These are phyloP conservation scores for Gomphus sp. DNA, from an alignment of 1,284 basidiomycete species.

Conservation along the genomic window DNA sequence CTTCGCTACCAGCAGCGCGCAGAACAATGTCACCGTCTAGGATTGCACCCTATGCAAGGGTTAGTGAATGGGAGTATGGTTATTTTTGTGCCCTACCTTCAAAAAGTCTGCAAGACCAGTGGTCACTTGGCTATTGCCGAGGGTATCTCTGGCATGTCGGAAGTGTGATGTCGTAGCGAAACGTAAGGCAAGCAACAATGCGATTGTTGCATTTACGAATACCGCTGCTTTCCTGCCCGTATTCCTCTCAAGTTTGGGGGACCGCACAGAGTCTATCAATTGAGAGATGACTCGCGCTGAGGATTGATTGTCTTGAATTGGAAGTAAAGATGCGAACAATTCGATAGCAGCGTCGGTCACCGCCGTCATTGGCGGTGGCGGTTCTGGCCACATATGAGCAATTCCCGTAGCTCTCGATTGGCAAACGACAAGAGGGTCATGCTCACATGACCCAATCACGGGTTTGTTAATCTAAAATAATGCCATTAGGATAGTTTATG, in stretches of 20 bases:
- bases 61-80: slow-evolving; percentile 1
- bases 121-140: slow-evolving; percentile 66
- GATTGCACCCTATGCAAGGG: slow-evolving; percentile 55
- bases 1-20: slow-evolving; percentile 79
- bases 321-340: slow-evolving; percentile 75
- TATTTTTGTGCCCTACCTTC: slow-evolving; percentile 41
- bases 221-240: slow-evolving; percentile 85
- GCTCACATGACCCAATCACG: slow-evolving; percentile 77
- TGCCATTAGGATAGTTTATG: neutral
- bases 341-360: slow-evolving; percentile 87
- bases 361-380: slow-evolving; percentile 72
- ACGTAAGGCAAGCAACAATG: slow-evolving; percentile 68
- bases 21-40: slow-evolving; percentile 75
- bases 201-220: slow-evolving; percentile 75
- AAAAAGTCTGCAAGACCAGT: slow-evolving; percentile 65
- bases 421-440: slow-evolving; percentile 78
- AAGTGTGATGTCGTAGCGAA: slow-evolving; percentile 42
- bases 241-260: slow-evolving; percentile 82
- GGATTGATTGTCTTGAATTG: slow-evolving; percentile 66
- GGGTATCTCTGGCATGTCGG: slow-evolving; percentile 55
- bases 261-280: slow-evolving; percentile 63
- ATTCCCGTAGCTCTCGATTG: slow-evolving; percentile 34
- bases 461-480: slow-evolving; percentile 59
- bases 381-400: slow-evolving; percentile 42
- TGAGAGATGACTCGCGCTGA: slow-evolving; percentile 62